These are phyloP conservation scores for Magnolia sinica DNA, from an alignment of 164 flowering plant species.

Conservation along the genomic window DNA sequence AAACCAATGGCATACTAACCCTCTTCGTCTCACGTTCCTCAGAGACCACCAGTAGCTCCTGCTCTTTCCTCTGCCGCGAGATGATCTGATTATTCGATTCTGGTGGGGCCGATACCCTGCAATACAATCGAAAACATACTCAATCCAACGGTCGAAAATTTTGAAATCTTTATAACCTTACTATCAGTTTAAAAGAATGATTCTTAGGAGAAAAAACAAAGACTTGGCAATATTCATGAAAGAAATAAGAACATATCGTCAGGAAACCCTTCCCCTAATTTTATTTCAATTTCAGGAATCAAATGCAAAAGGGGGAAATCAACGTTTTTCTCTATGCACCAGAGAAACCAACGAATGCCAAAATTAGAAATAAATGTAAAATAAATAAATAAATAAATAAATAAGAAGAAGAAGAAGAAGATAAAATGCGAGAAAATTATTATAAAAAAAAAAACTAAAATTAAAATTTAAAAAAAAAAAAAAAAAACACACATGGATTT, in stretches of 20 bases:
- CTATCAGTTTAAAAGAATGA: neutral
- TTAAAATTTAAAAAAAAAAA: no score
- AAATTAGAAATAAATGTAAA: neutral
- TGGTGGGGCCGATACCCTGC: conserved; percentile 44
- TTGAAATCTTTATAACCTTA: neutral
- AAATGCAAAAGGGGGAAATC: neutral
- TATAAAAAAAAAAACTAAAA: no score
- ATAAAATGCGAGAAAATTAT: neutral
- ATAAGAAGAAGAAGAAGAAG: no score
- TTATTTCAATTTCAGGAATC: neutral
- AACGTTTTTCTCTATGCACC: neutral
- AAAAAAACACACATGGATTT: neutral
- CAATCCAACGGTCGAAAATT: neutral
- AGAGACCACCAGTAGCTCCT: conserved; percentile 52
- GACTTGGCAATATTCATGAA: neutral
- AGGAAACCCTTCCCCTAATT: neutral
- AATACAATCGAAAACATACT: neutral
- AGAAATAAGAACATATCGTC: neutral
- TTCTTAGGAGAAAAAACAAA: no score
- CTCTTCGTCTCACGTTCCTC: conserved; percentile 52
- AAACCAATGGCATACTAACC: conserved; percentile 18
- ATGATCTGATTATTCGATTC: conserved; percentile 51
- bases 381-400: no score
- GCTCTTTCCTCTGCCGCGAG: conserved; percentile 46
- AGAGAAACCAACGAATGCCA: neutral